A percentile compares a stretch with the other conserved stretches of the same genome.
Conservation (phyloP, 345 rosid species). For the Lagerstroemia speciosa region DNA sequence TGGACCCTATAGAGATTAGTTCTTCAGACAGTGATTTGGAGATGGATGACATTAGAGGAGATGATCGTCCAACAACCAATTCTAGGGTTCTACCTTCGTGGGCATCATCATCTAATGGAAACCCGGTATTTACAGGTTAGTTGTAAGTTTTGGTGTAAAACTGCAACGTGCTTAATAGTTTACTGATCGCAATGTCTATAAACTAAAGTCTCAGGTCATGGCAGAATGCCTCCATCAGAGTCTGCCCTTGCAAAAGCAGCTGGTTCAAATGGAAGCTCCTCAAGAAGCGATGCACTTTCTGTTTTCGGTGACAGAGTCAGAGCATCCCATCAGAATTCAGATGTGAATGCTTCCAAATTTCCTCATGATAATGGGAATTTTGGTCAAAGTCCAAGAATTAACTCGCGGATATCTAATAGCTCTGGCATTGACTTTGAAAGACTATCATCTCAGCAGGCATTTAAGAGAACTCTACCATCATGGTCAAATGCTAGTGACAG, state of each 20-base stretch:
- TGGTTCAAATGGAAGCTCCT: constrained; percentile 34
- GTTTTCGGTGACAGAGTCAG: constrained; percentile 16
- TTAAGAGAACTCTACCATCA: constrained; percentile 47
- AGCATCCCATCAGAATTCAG: constrained; percentile 16
- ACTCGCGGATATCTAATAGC: constrained; percentile 43
- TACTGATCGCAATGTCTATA: constrained; percentile 3
- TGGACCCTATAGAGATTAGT: constrained; percentile 59
- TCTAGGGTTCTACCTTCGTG: constrained; percentile 41
- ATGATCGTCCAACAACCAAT: constrained; percentile 16
- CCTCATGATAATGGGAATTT: constrained; percentile 27
- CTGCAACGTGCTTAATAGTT: background rate
- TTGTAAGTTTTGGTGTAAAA: constrained; percentile 11
- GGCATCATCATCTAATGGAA: constrained; percentile 15
- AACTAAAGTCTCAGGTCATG: constrained; percentile 24
- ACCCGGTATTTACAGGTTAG: constrained; percentile 25
- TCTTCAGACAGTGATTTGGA: constrained; percentile 76
- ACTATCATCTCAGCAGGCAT: constrained; percentile 49
- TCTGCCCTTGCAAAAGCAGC: constrained; percentile 22
- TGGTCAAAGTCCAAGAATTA: constrained; percentile 26
- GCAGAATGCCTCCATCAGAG: constrained; percentile 17
- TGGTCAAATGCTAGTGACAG: constrained; percentile 27
- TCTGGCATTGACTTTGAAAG: constrained; percentile 42
- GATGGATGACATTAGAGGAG: constrained; percentile 24
- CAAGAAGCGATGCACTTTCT: constrained; percentile 12
- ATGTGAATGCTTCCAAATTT: constrained; percentile 25